Conservation (phyloP, 2,329 filamentous ascomycete species). For the Lecanicillium sp. region DNA sequence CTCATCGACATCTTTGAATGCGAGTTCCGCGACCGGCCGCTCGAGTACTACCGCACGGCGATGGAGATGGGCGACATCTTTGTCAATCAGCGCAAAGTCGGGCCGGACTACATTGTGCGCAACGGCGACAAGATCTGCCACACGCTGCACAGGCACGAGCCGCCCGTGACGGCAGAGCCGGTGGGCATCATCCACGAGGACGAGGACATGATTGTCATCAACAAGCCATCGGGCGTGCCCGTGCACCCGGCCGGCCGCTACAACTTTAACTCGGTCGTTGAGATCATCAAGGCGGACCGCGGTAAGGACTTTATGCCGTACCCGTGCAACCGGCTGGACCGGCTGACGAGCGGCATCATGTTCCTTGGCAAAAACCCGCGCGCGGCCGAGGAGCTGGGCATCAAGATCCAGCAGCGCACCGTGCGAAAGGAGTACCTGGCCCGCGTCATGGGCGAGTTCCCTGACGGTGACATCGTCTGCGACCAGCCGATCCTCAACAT, state of each 20-base stretch:
- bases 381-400: conserved; percentile 70
- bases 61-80: conserved; percentile 74
- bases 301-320: conserved; percentile 48
- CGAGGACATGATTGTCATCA: conserved; percentile 88
- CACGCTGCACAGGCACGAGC: conserved; percentile 91
- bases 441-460: conserved; percentile 84
- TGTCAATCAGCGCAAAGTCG: conserved; percentile 69
- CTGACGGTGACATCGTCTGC: conserved; percentile 84
- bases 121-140: conserved; percentile 92
- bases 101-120: conserved; percentile 63
- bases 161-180: conserved; percentile 75
- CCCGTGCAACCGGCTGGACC: conserved; percentile 88
- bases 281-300: conserved; percentile 81
- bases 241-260: conserved; percentile 95
- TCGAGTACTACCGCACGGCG: conserved; percentile 80
- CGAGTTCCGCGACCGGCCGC: conserved; percentile 84
- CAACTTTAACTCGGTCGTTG: conserved; percentile 88
- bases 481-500: conserved; percentile 92
- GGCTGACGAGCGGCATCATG: conserved; percentile 94
- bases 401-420: conserved; percentile 71
- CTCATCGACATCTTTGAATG: conserved; percentile 83
- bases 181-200: conserved; percentile 87
- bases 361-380: conserved; percentile 85
- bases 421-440: conserved; percentile 95
- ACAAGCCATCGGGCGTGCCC: conserved; percentile 91